These are phyloP conservation scores for Cladosporium velox DNA, from an alignment of 2,329 filamentous ascomycete species.

Conservation along the genomic window DNA sequence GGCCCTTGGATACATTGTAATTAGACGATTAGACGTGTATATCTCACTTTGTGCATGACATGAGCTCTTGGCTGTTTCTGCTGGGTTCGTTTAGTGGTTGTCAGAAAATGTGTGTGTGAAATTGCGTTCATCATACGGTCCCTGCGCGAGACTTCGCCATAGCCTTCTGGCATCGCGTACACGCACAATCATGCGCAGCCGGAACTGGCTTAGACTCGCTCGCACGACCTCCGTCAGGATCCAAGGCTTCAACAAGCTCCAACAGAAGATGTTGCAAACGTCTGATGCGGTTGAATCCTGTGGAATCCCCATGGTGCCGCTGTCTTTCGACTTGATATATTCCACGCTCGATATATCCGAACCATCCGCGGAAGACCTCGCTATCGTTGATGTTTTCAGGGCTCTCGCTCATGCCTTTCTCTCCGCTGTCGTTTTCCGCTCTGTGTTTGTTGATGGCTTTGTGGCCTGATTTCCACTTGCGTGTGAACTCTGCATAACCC, in stretches of 20 bases:
- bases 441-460: background rate
- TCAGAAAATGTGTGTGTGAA: background rate
- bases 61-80: background rate
- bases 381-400: background rate
- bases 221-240: background rate
- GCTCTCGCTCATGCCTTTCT: background rate
- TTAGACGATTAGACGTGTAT: background rate
- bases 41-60: background rate
- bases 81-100: background rate
- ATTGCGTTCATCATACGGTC: background rate
- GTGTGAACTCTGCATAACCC: slow-evolving; percentile 11
- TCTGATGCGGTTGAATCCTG: slow-evolving; percentile 3
- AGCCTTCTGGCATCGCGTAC: background rate
- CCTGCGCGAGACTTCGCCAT: background rate
- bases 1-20: background rate
- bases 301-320: background rate
- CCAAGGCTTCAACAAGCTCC: slow-evolving; percentile 1
- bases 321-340: background rate
- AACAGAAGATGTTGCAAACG: slow-evolving; percentile 15
- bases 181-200: background rate
- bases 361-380: background rate
- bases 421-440: background rate
- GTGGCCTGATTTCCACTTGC: slow-evolving; percentile 9
- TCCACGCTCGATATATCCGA: background rate
- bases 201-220: background rate